Conservation (phyloP, 2,329 filamentous ascomycete genomes). For the Dothistroma pini region DNA sequence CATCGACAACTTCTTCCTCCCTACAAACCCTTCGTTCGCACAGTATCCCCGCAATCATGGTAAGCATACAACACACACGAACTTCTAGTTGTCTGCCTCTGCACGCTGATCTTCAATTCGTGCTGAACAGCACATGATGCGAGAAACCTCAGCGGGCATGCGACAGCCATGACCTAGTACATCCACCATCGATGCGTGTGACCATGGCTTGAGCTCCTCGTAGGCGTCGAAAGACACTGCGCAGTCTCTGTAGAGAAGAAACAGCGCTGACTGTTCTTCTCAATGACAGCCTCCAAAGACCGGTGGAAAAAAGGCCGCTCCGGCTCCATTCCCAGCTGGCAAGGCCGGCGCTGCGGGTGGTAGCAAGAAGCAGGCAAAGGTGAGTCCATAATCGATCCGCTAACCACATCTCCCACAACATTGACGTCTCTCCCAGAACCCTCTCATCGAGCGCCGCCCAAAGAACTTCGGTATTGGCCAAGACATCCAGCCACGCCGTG, state of each 20-base stretch:
- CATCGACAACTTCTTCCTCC: constrained; percentile 5
- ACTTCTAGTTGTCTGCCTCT: constrained; percentile 22
- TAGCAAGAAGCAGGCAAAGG: constrained; percentile 94
- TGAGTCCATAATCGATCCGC: constrained; percentile 50
- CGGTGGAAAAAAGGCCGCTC: constrained; percentile 90
- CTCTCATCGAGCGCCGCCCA: constrained; percentile 95
- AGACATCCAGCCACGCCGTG: constrained; percentile 95
- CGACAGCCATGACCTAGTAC: constrained; percentile 20
- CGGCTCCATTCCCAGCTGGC: constrained; percentile 92
- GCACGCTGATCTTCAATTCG: constrained; percentile 23
- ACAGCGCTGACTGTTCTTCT: constrained; percentile 98
- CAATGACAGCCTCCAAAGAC: constrained; percentile 99
- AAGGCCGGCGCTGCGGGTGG: constrained; percentile 66
- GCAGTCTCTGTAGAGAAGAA: constrained; percentile 82
- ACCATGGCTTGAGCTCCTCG: constrained; percentile 51
- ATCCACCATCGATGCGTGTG: constrained; percentile 29
- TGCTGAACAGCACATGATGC: constrained; percentile 11
- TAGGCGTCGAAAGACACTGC: constrained; percentile 33
- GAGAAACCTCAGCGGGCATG: constrained; percentile 21
- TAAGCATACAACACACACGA: constrained; percentile 20
- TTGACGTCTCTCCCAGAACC: constrained; percentile 64
- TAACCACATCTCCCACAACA: background rate
- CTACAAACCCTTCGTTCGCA: constrained; percentile 7
- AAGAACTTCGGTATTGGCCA: constrained; percentile 99
- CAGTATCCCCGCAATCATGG: constrained; percentile 23